These are phyloP conservation scores for Penicillium sp. DNA, from an alignment of 2,329 filamentous ascomycete species.

Conservation along the genomic window DNA sequence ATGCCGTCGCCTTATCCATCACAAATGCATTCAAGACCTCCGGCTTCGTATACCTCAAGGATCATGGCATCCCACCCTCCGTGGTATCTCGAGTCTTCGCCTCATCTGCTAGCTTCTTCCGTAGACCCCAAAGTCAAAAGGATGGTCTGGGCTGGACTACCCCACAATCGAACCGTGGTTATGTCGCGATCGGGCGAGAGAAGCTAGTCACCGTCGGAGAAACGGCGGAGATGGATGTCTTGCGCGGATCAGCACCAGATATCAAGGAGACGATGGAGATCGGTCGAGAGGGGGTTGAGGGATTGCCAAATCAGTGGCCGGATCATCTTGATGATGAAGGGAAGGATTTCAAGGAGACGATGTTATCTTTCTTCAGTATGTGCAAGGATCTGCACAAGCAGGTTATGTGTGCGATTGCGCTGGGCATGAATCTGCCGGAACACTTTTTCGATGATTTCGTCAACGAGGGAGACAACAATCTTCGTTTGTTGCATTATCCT, in stretches of 20 bases:
- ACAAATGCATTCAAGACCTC: constrained; percentile 80
- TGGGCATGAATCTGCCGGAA: constrained; percentile 75
- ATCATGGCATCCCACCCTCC: constrained; percentile 69
- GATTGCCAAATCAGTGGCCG: constrained; percentile 79
- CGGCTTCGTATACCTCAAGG: constrained; percentile 86
- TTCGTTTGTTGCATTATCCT: constrained; percentile 78
- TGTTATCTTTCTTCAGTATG: constrained; percentile 73
- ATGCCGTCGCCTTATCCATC: constrained; percentile 70
- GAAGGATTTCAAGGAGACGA: constrained; percentile 68
- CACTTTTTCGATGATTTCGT: constrained; percentile 77
- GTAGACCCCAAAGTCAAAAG: constrained; percentile 65
- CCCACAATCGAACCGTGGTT: constrained; percentile 73
- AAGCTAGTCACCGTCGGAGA: constrained; percentile 67
- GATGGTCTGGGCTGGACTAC: constrained; percentile 70
- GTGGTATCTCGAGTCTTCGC: constrained; percentile 66
- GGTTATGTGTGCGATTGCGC: constrained; percentile 81
- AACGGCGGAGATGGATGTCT: constrained; percentile 59
- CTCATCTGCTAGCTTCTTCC: constrained; percentile 72
- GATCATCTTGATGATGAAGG: constrained; percentile 56
- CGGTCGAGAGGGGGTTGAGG: constrained; percentile 62
- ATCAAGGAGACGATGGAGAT: constrained; percentile 66
- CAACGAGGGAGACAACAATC: constrained; percentile 69
- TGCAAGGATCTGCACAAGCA: constrained; percentile 76
- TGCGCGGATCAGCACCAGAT: constrained; percentile 57
- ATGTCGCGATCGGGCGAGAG: constrained; percentile 71